phyloP scores from a whole-genome alignment of 345 rosid species.

The Pistacia integerrima region DNA sequence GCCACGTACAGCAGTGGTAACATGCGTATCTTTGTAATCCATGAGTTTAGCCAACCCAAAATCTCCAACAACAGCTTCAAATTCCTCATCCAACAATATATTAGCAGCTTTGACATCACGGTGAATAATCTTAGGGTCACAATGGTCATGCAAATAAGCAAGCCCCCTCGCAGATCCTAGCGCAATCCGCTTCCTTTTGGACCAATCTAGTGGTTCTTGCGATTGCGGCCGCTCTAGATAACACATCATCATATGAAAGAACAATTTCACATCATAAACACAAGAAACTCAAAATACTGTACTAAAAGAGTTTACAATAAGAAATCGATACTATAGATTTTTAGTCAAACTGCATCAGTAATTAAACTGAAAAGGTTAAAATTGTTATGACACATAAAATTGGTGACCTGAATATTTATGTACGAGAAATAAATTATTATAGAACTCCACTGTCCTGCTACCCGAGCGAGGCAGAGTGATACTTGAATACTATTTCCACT shows the following conservation, averaged over 20 bases:
- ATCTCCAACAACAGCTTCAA: constrained; percentile 96
- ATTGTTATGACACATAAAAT: not conserved
- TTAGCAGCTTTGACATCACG: constrained; percentile 98
- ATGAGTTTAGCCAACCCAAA: constrained; percentile 92
- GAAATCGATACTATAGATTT: not conserved
- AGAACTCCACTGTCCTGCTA: no score
- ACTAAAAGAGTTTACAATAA: not conserved
- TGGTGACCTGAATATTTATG: not conserved
- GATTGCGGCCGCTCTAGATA: constrained; percentile 56
- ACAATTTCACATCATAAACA: not conserved
- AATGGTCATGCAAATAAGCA: constrained; percentile 91
- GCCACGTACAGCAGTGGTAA: constrained; percentile 94
- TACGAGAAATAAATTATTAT: not conserved
- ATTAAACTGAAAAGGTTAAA: constrained; percentile 7
- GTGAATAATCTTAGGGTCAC: constrained; percentile 93
- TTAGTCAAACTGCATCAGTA: not conserved
- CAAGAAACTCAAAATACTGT: not conserved
- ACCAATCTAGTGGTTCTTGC: constrained; percentile 68
- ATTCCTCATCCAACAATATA: constrained; percentile 88
- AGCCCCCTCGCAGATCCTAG: constrained; percentile 91
- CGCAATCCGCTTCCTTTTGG: constrained; percentile 68
- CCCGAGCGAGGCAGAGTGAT: no score
- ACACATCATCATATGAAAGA: constrained; percentile 13
- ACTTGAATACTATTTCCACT: no score
- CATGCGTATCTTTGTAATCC: constrained; percentile 92